Percentiles rank a stretch among this genome's conserved stretches.
These are phyloP conservation scores for Hansenula anomala DNA, from an alignment of 1,139 yeast genomes.

Conservation along the genomic window DNA sequence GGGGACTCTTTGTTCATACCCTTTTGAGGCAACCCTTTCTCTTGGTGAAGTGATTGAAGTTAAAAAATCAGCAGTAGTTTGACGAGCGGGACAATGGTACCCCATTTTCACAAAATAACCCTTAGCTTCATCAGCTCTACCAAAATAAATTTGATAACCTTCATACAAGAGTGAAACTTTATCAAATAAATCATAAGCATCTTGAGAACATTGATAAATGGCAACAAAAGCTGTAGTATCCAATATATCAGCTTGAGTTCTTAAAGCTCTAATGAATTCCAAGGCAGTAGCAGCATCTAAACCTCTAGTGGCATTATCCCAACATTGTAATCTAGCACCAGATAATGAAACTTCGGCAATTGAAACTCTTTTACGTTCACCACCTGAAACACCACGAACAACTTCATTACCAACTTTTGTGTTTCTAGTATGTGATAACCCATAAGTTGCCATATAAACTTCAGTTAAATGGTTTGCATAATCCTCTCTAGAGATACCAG, in stretches of 20 bases:
- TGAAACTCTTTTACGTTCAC: conserved; percentile 78
- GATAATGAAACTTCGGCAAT: conserved; percentile 65
- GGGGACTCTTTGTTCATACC: conserved; percentile 61
- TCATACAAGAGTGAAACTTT: conserved; percentile 68
- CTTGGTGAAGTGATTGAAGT: conserved; percentile 74
- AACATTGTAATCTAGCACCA: conserved; percentile 60
- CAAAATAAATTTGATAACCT: conserved; percentile 76
- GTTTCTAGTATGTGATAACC: conserved; percentile 60
- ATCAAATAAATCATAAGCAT: conserved; percentile 70
- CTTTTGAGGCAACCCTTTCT: conserved; percentile 53
- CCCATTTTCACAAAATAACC: conserved; percentile 64
- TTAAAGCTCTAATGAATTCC: conserved; percentile 67
- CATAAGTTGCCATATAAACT: conserved; percentile 70
- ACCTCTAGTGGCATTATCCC: conserved; percentile 78
- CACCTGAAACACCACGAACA: conserved; percentile 79
- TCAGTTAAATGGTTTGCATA: conserved; percentile 61
- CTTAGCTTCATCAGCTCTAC: conserved; percentile 55
- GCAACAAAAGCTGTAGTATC: conserved; percentile 67
- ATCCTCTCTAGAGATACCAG: conserved; percentile 50
- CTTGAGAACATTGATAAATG: conserved; percentile 79
- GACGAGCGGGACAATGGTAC: conserved; percentile 66
- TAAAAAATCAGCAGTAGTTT: conserved; percentile 78
- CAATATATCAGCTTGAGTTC: conserved; percentile 54
- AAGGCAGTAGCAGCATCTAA: conserved; percentile 72
- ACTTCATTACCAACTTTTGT: conserved; percentile 67